Conservation (phyloP, 306 rosid species). For the Malus sylvestris region DNA sequence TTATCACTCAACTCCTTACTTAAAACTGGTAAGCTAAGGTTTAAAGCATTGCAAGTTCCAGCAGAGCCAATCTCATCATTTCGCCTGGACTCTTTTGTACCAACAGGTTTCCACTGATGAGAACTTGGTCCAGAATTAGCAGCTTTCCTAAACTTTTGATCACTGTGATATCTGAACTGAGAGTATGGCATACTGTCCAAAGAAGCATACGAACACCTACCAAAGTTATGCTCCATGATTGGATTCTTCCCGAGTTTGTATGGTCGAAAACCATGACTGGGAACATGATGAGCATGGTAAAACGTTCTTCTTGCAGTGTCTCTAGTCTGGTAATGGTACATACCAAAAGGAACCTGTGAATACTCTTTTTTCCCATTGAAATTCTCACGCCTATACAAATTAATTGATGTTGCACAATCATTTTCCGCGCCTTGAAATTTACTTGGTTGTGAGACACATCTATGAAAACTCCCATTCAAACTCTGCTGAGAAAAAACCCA, state of each 20-base stretch:
- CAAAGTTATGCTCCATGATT: not conserved
- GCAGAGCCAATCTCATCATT: not conserved
- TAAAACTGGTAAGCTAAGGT: not conserved
- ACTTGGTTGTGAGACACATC: no score
- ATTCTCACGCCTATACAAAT: not conserved
- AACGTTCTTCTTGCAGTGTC: not conserved
- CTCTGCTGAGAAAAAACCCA: conserved; percentile 4
- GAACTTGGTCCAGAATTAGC: not conserved
- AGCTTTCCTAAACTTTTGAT: not conserved
- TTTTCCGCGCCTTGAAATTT: no score
- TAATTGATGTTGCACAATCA: no score
- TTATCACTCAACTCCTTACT: not conserved
- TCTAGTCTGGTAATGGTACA: not conserved
- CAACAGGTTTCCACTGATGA: not conserved
- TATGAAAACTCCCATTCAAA: not conserved
- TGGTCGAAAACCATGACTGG: not conserved
- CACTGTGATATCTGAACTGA: not conserved
- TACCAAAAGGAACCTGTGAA: not conserved
- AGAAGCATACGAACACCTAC: not conserved
- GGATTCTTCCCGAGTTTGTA: not conserved
- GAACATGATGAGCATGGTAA: not conserved
- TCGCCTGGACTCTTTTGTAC: conserved; percentile 2
- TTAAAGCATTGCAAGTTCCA: not conserved
- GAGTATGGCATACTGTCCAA: not conserved
- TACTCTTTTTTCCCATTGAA: not conserved